Base-by-base conservation (phyloP, 768 basidiomycete species). In the Stropharia rugosoannulata region DNA sequence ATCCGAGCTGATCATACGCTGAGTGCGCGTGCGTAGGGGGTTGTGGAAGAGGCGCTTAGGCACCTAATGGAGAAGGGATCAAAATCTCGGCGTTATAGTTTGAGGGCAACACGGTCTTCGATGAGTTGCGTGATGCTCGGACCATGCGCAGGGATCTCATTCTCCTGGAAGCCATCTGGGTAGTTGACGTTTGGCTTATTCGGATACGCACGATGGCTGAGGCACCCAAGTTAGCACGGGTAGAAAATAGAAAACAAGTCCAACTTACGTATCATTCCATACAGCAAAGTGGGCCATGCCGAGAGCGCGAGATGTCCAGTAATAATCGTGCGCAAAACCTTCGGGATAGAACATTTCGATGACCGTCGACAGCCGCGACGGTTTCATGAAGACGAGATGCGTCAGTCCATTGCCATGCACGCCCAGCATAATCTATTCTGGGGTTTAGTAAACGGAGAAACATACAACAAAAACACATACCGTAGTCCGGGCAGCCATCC, bases 301-400 rank as follows among this genome's bases (percentile, higher is more conserved):
- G 10, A 94, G 69, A 0, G 89, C 84, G 35, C 81, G 70, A 4
- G 86, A 60, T 0, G 92, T 93, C 85, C 90, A 95, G 63, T 92
- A 84, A 66, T 94, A 94, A 64, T 94, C 93, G 63, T 89, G 86
- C 25, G 92, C 86, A 66, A 91, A 94, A 0, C 91, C 93, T 2
- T 69, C 76, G 0, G 90, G 91, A 64, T 79, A 89, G 72, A 95
- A 91, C 12, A 95, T 82, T 70, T 95, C 92, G 59, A 95, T 88
- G 16, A 95, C 90, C 5, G 90, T 85, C 5, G 89, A 85, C n/a
- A 84, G 69, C 0, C 82, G 82, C 3, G 85, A 89, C 1, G 81
- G 80, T 18, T 87, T 83, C 90, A 94, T 93, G 75, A 88, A 84
- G 41, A 94, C 79, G n/a, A 94, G 77, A 63, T 93, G 90, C 8